phyloP scores from a whole-genome alignment of 805 yeast species.

The Candida easanensis region DNA sequence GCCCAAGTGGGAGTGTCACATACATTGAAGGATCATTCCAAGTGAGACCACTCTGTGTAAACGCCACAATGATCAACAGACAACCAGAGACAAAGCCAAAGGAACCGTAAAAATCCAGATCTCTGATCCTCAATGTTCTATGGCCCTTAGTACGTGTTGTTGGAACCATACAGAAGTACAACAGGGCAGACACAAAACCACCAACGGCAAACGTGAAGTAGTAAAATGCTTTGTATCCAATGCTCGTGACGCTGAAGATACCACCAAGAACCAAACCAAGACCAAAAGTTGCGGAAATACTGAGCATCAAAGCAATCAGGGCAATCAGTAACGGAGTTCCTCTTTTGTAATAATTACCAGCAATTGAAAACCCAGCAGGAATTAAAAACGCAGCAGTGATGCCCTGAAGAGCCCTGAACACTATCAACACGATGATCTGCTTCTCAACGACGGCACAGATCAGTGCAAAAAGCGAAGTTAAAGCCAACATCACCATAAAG shows the following conservation, averaged over 20 bases:
- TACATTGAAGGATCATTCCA: conserved; percentile 42
- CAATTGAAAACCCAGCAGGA: too few relatives aligned
- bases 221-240: conserved; percentile 34
- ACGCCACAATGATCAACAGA: conserved; percentile 38
- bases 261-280: too few relatives aligned
- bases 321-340: too few relatives aligned
- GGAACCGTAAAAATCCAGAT: conserved; percentile 37
- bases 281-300: too few relatives aligned
- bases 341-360: too few relatives aligned
- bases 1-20: conserved; percentile 40
- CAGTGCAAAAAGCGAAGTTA: too few relatives aligned
- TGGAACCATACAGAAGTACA: conserved; percentile 31
- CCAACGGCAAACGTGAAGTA: conserved; percentile 36
- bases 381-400: too few relatives aligned
- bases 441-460: too few relatives aligned
- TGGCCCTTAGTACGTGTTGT: conserved; percentile 27
- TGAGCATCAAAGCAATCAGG: too few relatives aligned
- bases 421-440: too few relatives aligned
- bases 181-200: conserved; percentile 24
- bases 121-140: conserved; percentile 17
- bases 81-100: conserved; percentile 33
- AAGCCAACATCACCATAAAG: too few relatives aligned
- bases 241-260: conserved; percentile 29
- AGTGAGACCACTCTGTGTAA: conserved; percentile 42
- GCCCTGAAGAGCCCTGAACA: too few relatives aligned